Percentiles rank a stretch among this genome's conserved stretches.
These are phyloP conservation scores for Porcisia deanei DNA, from an alignment of 208 protist genomes.

Conservation along the genomic window DNA sequence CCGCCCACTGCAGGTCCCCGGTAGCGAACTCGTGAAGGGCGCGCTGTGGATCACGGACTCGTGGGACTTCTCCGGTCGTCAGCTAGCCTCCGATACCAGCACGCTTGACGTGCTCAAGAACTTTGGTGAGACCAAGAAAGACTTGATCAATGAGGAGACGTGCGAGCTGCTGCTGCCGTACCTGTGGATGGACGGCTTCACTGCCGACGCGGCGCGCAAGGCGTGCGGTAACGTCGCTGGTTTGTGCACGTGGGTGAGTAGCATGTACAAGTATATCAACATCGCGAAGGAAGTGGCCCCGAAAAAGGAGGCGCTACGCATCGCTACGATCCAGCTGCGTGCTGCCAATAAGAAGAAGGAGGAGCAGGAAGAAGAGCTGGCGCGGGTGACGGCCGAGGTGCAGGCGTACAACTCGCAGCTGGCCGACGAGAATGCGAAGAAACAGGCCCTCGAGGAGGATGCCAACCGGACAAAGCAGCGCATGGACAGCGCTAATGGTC, in stretches of 20 bases:
- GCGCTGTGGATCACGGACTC: conserved; percentile 90
- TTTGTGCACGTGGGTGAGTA: conserved; percentile 96
- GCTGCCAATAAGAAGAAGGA: conserved; percentile 95
- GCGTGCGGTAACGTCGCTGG: conserved; percentile 92
- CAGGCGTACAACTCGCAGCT: conserved; percentile 94
- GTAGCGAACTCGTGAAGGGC: conserved; percentile 85
- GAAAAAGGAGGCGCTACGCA: conserved; percentile 94
- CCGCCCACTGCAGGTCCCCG: conserved; percentile 71
- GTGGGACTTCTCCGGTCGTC: conserved; percentile 87
- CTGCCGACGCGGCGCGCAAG: conserved; percentile 90
- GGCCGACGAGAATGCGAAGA: conserved; percentile 94
- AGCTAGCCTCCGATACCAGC: conserved; percentile 77
- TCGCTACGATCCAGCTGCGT: conserved; percentile 89
- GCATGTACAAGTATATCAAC: conserved; percentile 97
- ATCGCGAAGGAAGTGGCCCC: conserved; percentile 97
- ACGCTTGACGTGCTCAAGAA: conserved; percentile 81
- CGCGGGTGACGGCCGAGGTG: conserved; percentile 92
- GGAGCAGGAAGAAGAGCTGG: conserved; percentile 95
- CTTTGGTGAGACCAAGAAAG: conserved; percentile 90
- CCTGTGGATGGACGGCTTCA: conserved; percentile 96
- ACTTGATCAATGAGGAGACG: conserved; percentile 98
- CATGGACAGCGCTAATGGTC: conserved; percentile 96
- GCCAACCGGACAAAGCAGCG: conserved; percentile 94
- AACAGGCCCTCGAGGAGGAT: conserved; percentile 96
- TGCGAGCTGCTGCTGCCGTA: conserved; percentile 98